A percentile compares a stretch with the other conserved stretches of the same genome.
Evolutionary conservation across 768 basidiomycete species (phyloP).

Genomic region (Sporobolomyces pararoseus): DNA sequence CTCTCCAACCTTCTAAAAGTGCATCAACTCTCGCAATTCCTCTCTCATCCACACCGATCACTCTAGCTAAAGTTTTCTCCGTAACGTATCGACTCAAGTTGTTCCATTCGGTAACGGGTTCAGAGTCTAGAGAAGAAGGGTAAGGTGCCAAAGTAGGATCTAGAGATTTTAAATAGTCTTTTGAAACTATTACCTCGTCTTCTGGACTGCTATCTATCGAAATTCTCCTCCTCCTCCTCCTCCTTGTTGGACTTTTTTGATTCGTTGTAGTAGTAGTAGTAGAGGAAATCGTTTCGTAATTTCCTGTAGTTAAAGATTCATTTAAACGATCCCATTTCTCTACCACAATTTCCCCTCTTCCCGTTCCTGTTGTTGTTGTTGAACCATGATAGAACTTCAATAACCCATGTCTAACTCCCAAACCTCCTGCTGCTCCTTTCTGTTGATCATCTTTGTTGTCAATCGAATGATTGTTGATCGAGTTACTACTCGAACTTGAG

Average conservation of each 20-base stretch:
- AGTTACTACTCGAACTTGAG: conserved; percentile 32
- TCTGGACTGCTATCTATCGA: background rate
- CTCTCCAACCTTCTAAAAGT: conserved; percentile 43
- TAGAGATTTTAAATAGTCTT: conserved; percentile 48
- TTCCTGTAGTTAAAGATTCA: conserved; percentile 42
- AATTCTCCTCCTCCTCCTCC: conserved; percentile 8
- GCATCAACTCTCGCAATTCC: conserved; percentile 46
- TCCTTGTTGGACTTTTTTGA: too few species aligned
- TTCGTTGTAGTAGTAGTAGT: background rate
- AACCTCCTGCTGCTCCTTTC: background rate
- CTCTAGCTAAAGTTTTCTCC: conserved; percentile 40
- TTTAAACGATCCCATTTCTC: conserved; percentile 45
- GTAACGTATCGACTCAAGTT: conserved; percentile 44
- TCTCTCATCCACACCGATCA: conserved; percentile 44
- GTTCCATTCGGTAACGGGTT: conserved; percentile 45
- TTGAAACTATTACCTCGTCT: conserved; percentile 42
- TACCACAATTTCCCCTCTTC: conserved; percentile 38
- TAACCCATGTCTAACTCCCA: conserved; percentile 48
- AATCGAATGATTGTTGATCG: background rate
- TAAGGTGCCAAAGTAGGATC: conserved; percentile 51
- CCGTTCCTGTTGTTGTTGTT: too few species aligned
- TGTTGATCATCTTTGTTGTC: too few species aligned
- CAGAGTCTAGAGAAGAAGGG: conserved; percentile 44
- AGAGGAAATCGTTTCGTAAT: background rate
- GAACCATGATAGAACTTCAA: conserved; percentile 45